Evolutionary conservation across 2,329 filamentous ascomycete genomes (phyloP).

Genomic region (Exutisphaerella laricina): DNA sequence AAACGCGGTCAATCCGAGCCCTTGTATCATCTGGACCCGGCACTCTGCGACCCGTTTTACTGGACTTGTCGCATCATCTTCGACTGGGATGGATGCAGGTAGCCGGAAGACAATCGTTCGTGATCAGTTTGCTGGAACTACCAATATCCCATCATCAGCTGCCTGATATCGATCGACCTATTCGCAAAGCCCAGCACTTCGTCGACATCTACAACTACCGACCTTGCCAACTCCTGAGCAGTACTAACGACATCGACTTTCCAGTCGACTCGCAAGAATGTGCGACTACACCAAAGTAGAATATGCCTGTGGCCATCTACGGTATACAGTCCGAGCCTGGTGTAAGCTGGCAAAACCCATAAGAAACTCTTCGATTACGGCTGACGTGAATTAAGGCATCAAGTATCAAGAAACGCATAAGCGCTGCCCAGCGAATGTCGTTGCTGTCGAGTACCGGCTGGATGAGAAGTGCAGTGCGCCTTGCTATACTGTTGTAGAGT

Average conservation of each 20-base stretch:
- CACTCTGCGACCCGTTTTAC: conserved; percentile 11
- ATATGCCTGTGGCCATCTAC: conserved; percentile 51
- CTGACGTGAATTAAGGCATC: conserved; percentile 24
- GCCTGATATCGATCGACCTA: too few species aligned
- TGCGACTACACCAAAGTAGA: conserved; percentile 57
- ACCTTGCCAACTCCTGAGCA: too few species aligned
- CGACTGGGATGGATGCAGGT: conserved; percentile 17
- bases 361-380: too few species aligned
- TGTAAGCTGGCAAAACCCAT: too few species aligned
- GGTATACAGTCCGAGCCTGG: conserved; percentile 53
- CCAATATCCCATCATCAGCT: not conserved
- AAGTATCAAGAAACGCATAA: conserved; percentile 51
- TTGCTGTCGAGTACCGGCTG: conserved; percentile 48
- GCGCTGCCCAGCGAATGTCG: conserved; percentile 51
- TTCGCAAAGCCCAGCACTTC: too few species aligned
- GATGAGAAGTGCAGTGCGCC: conserved; percentile 44
- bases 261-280: too few species aligned
- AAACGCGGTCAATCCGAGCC: conserved; percentile 1
- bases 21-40: too few species aligned
- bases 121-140: conserved; percentile 15
- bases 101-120: conserved; percentile 16
- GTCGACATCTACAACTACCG: too few species aligned
- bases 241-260: too few species aligned
- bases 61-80: conserved; percentile 9
- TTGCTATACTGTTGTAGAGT: not conserved